Evolutionary conservation across 768 basidiomycete species (phyloP), one percentile per base, ranked within the genome.

Genomic region (Tephrocybe sp.): DNA sequence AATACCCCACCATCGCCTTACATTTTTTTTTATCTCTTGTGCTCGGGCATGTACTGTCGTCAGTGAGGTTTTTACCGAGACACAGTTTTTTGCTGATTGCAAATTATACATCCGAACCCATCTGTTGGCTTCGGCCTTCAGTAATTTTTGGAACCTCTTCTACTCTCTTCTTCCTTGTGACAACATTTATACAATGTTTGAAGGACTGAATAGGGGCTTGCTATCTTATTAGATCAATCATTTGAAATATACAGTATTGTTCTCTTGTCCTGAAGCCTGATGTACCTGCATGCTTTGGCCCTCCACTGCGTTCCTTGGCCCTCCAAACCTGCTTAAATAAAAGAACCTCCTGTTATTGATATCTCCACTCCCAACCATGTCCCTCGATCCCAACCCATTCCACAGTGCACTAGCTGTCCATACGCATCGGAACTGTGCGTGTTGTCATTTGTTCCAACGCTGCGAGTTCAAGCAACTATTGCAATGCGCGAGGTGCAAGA

Each of bases 51-150:
- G 87, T 84, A 88, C 86, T 87, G 85, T 89, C 86, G 85, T 83
- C 84, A 87, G 88, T 91, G 89, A 92, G 87, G 89, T 92, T 78
- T 83, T 76, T 87, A 91, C 89, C 86, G 89, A 92, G 87, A 83
- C 85, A 86, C 84, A 89, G 87, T 88, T 80, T 89, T 76, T 91
- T 89, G 89, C 87, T 91, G 85, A 86, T 91, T 91, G 88, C 88
- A 91, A 91, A 91, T 88, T 90, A 89, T 79, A 88, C 87, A 91
- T 91, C 89, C 12, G 28, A 6, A 30, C 12, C 28, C 6, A 7
- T 30, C 40, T 42, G 26, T 5, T 42, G 24, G 22, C 6, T 27
- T 22, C 19, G 24, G 9, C 26, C 24, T 78, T 74, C 80, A 85
- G 87, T 85, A 90, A 91, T 90, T 91, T 91, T 92, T 91, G 89